Evolutionary conservation across 2,329 filamentous ascomycete species (phyloP).

Genomic region (Shiraia bambusicola): DNA sequence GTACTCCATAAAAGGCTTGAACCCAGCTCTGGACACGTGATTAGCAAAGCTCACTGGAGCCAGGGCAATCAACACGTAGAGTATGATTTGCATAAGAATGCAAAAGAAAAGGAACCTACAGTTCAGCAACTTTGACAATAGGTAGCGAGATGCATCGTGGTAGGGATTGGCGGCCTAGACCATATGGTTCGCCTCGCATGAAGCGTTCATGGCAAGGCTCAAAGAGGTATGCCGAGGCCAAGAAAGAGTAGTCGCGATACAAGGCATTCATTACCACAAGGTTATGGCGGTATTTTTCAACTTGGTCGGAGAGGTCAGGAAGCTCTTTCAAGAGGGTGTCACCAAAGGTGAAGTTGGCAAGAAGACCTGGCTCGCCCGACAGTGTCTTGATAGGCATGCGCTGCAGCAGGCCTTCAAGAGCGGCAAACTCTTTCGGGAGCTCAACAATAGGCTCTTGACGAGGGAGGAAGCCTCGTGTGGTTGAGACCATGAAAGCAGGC

Average conservation of each 20-base stretch:
- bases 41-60: slow-evolving; percentile 23
- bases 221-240: slow-evolving; percentile 84
- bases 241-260: slow-evolving; percentile 89
- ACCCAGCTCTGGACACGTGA: slow-evolving; percentile 57
- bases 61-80: no score
- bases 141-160: slow-evolving; percentile 76
- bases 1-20: slow-evolving; percentile 92
- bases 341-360: slow-evolving; percentile 73
- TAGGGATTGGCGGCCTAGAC: slow-evolving; percentile 71
- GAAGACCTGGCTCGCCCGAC: slow-evolving; percentile 72
- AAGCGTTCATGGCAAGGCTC: slow-evolving; percentile 85
- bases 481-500: slow-evolving; percentile 78
- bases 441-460: slow-evolving; percentile 52
- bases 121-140: slow-evolving; percentile 77
- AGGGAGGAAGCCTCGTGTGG: slow-evolving; percentile 72
- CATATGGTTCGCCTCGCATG: slow-evolving; percentile 69
- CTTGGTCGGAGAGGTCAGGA: slow-evolving; percentile 71
- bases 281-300: slow-evolving; percentile 72
- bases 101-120: slow-evolving; percentile 62
- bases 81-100: no score
- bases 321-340: slow-evolving; percentile 72
- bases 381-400: slow-evolving; percentile 77
- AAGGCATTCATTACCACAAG: slow-evolving; percentile 79
- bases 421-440: slow-evolving; percentile 72
- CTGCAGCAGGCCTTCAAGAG: slow-evolving; percentile 69